These are phyloP conservation scores for Gautieria morchelliformis DNA, from an alignment of 768 basidiomycete species.

Conservation along the genomic window DNA sequence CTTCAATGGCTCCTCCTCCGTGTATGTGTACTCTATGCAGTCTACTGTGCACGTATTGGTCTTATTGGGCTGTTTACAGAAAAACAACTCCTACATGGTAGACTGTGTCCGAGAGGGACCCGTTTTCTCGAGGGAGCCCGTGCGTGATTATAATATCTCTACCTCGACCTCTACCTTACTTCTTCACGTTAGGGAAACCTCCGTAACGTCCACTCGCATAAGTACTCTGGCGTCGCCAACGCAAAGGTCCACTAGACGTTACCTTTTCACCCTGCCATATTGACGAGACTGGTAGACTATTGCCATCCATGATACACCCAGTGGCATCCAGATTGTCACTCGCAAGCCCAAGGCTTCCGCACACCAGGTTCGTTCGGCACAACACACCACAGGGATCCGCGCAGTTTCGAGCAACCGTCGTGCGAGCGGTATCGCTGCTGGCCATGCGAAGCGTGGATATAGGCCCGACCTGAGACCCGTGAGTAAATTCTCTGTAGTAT, in stretches of 20 bases:
- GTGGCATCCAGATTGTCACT: conserved; percentile 51
- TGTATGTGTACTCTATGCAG: conserved; percentile 35
- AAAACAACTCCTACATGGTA: conserved; percentile 79
- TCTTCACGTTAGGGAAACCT: conserved; percentile 60
- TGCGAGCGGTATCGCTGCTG: conserved; percentile 53
- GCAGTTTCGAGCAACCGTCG: conserved; percentile 64
- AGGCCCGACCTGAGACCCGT: conserved; percentile 71
- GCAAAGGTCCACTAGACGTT: conserved; percentile 42
- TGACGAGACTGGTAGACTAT: conserved; percentile 40
- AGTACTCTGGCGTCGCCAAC: conserved; percentile 86
- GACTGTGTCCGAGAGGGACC: conserved; percentile 67
- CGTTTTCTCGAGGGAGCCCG: conserved; percentile 77
- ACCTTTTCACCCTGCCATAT: not conserved
- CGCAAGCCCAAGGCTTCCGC: conserved; percentile 56
- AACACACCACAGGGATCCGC: conserved; percentile 45
- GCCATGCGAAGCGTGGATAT: conserved; percentile 56
- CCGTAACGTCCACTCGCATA: conserved; percentile 81
- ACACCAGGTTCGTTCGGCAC: conserved; percentile 37
- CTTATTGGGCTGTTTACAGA: conserved; percentile 29
- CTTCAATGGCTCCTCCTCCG: conserved; percentile 92
- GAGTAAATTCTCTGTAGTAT: conserved; percentile 26
- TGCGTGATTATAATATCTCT: conserved; percentile 27
- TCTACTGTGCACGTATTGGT: no score
- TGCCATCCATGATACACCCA: conserved; percentile 44
- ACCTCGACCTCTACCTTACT: conserved; percentile 5